Percentiles rank a stretch among this genome's conserved stretches.
These are phyloP conservation scores for Cavenderia fasciculata DNA, from an alignment of 78 protist species.

Conservation along the genomic window DNA sequence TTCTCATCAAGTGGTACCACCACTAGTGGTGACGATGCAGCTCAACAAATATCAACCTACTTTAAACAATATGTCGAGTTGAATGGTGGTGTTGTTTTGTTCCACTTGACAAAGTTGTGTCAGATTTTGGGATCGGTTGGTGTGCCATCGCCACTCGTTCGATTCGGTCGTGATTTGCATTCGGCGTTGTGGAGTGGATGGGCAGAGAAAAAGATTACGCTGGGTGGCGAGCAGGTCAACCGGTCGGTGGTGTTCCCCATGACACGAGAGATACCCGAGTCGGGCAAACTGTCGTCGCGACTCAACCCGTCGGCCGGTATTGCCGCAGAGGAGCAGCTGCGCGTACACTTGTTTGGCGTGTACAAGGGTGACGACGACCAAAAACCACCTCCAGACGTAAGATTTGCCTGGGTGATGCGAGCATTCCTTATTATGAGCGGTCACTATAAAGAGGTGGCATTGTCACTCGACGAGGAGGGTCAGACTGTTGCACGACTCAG, in stretches of 20 bases:
- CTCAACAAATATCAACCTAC: background rate
- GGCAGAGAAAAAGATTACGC: conserved; percentile 77
- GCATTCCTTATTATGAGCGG: conserved; percentile 60
- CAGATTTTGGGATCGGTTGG: conserved; percentile 45
- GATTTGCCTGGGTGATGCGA: conserved; percentile 79
- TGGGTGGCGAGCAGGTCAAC: conserved; percentile 83
- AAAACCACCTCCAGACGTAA: conserved; percentile 77
- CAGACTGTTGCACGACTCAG: conserved; percentile 54
- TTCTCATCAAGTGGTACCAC: background rate
- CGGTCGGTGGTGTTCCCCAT: conserved; percentile 75
- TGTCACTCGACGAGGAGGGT: conserved; percentile 79
- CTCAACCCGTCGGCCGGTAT: conserved; percentile 43
- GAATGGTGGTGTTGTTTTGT: conserved; percentile 43
- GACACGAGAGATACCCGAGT: conserved; percentile 38
- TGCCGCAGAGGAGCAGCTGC: background rate
- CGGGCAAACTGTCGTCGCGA: conserved; percentile 14
- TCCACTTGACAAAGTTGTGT: conserved; percentile 54
- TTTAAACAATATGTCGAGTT: conserved; percentile 14
- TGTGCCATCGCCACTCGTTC: conserved; percentile 51
- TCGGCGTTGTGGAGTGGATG: conserved; percentile 59
- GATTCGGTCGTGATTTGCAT: conserved; percentile 23
- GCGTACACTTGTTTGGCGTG: conserved; percentile 73
- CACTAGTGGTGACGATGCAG: background rate
- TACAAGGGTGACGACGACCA: conserved; percentile 79
- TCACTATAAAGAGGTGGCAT: conserved; percentile 65